Evolutionary conservation across 805 yeast genomes (phyloP), one percentile per base, ranked within the genome.

Genomic region (Wickerhamomyces bisporus): DNA sequence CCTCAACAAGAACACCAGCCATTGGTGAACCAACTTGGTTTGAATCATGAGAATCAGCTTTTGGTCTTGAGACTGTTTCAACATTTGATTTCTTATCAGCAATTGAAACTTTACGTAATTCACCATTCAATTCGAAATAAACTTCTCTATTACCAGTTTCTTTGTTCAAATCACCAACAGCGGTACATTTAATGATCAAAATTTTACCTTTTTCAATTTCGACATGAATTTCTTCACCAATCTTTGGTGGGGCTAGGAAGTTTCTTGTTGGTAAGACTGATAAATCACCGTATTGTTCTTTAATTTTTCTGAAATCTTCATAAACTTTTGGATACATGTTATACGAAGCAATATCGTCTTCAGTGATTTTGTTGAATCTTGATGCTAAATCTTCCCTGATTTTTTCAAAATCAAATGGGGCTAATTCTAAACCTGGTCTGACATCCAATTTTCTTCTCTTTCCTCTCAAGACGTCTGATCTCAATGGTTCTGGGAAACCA

Each of bases 401-500:
- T 28, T 71, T 70, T 20, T 61, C 74, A 53, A 93, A 71, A 62
- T 93, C 86, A 55, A 88, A 72, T 50, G 99, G 98, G 39, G 79
- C 75, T 60, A 93, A 71, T 55, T 79, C 79, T 60, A 91, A 77
- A 47, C 99, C 99, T 31, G 99, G 98, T 68, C 99, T 81, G 50
- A 72, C 68, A 45, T 79, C 77, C 65, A 93, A 77, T 68, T 87
- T 87, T 68, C 85, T 80, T 70, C 98, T 84, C 81, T 88, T 88
- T 62, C 89, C 94, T 56, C 80, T 79, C 58, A 93, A 78, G 46
- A 93, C 76, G 63, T 89, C 86, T 28, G 96, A 74, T 69, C 99
- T 81, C 65, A 93, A 73, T 28, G 99, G 98, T 69, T 93, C 99
- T 43, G 99, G 98, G 95, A 93, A 93, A 8, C 99, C 99, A 51